These are phyloP conservation scores for Phytophthora constricta DNA, from an alignment of 352 stramenopile genomes.

Conservation along the genomic window DNA sequence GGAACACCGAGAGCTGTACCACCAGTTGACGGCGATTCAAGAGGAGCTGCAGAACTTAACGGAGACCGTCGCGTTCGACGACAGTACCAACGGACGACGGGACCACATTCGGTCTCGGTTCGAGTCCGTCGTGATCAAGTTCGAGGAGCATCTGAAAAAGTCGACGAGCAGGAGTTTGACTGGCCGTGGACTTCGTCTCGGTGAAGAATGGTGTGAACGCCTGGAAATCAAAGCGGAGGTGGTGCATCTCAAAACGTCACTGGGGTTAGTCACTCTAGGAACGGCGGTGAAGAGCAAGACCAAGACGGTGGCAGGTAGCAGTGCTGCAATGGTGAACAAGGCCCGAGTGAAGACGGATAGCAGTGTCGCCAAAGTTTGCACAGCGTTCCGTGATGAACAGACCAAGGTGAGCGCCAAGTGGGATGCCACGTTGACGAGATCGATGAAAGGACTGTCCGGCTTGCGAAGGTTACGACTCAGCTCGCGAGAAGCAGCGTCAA, in stretches of 20 bases:
- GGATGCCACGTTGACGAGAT: not conserved
- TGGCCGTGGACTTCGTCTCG: not conserved
- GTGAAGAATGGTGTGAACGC: not conserved
- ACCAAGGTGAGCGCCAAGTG: not conserved
- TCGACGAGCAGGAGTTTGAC: not conserved
- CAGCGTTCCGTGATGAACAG: not conserved
- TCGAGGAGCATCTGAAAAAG: not conserved
- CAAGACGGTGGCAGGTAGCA: not conserved
- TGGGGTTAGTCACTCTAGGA: not conserved
- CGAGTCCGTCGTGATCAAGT: not conserved
- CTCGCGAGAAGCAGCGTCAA: not conserved
- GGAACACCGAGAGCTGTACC: not conserved
- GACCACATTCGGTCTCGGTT: not conserved
- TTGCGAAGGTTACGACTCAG: not conserved
- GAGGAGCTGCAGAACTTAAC: not conserved
- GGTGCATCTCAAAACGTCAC: conserved; percentile 1
- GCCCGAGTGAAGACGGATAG: not conserved
- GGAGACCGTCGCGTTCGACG: not conserved
- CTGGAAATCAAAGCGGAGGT: not conserved
- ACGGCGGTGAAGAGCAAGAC: not conserved
- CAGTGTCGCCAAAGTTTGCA: not conserved
- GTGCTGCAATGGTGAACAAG: not conserved
- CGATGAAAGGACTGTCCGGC: not conserved
- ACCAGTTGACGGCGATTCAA: not conserved
- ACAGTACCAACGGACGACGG: not conserved